Evolutionary conservation across 2,329 filamentous ascomycete species (phyloP), one percentile per base, ranked within the genome.

Genomic region (Fusarium sp.): DNA sequence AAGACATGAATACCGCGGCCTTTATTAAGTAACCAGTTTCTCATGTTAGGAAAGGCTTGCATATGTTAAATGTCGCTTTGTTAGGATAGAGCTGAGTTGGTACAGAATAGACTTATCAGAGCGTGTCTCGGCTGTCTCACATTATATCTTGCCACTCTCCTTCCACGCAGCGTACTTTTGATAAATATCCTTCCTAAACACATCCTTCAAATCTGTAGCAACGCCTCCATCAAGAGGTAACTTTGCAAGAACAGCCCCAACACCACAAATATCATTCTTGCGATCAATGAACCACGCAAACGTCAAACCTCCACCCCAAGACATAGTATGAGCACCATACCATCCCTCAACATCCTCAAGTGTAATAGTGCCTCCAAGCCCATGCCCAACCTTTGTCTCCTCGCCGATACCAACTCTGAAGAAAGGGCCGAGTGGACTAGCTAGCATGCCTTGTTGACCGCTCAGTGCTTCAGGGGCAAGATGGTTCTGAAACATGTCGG

Each of bases 281-380:
- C 84, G 84, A 73, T 87, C 86, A 60, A 87, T 80, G 26, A 87
- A 87, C 86, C 86, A 88, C 6, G 81, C 56, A 28, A 86, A 72
- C 2, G 85, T 86, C 70, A 84, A 42, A 0, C 85, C 85, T 6
- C 86, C 86, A 13, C 84, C 85, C 85, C 85, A 87, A 7, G 80
- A 82, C 62, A 87, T 75, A 1, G 85, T 87, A 2, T 78, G 68
- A 41, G 82, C 79, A 8, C 85, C 84, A 50, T 85, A 85, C 81
- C 84, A 85, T 8, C 83, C 83, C 4, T 85, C 80, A 5, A 82
- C 70, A 65, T 84, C 83, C 57, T 86, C 74, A 36, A 84, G 66
- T 3, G 82, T 83, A 13, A 87, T 55, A 17, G 84, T 63, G 1
- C 85, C 86, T 8, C 84, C 82, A 12, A 87, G 73, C 0, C 85